Base-by-base conservation (phyloP, 768 basidiomycete genomes). In the Lentinula sp. region DNA sequence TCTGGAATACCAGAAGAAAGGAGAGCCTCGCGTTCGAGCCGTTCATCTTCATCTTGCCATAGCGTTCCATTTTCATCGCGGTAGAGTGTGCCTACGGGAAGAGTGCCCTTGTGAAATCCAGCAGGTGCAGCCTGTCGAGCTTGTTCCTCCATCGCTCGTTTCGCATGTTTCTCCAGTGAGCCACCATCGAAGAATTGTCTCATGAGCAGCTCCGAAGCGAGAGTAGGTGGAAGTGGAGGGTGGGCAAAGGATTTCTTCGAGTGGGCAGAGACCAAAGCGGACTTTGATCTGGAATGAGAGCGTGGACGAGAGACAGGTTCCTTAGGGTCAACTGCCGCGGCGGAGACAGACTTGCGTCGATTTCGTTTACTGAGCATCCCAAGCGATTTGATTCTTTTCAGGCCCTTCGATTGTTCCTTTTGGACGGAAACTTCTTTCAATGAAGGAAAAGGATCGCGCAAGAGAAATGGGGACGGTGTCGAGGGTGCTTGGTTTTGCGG, bases 41-140 rank as follows among this genome's bases (percentile, higher is more conserved):
- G 82, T 69, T 91, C 89, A 10, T 87, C 86, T 58, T 80, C 81
- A 65, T 91, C 89, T 76, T 81, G 79, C 87, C 88, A 91, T 13
- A 89, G 57, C 0, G 83, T 81, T 23, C 87, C 87, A 28, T 79
- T 75, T 0, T 72, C 84, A 59, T 90, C 87, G 16, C 84, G 77
- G 70, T 82, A 81, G 3, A 86, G 80, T 53, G 80, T 84, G 1
- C 75, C 77, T 11, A 83, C 81, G 9, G 75, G 72, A 18, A 67
- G 58, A 5, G 64, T 67, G 7, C 69, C 65, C 2, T 51, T n/a
- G 15, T 42, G 55, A 34, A 16, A 40, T 11, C 64, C 66, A 10
- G 68, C 61, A 3, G 69, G 68, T 0, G 73, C 75, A 1, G 73
- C 72, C 1, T 76, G 76, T 66, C 76, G 80, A 16, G 85, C 86